Evolutionary conservation across 2,329 filamentous ascomycete species (phyloP), one percentile per base, ranked within the genome.

Genomic region (Fusarium scirpi): DNA sequence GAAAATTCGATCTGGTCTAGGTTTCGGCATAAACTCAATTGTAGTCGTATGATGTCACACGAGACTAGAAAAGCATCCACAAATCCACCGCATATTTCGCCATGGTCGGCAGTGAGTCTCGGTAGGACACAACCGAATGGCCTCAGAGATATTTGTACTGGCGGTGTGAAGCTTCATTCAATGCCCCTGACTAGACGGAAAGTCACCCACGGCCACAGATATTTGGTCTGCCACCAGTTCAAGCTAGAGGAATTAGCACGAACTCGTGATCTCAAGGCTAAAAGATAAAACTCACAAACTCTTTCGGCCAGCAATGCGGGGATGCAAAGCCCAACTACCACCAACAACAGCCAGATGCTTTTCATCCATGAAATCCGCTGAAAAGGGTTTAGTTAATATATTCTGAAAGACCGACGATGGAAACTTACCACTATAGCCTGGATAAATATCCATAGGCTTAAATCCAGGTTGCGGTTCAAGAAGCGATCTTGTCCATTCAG

Each of bases 181-280:
- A 60, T 6, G 4, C 60, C 67, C 10, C 48, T 18, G 7, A 70
- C 63, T 5, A 70, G 67, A 2, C 67, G 67, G 12, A 68, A 68
- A 0, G 67, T 68, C 3, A 71, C 58, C 67, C 67, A 70, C 2
- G 67, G 53, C 58, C 67, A 71, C 5, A 41, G 43, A 20, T 70
- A 70, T 20, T 64, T 70, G 18, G 51, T 70, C 49, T 71, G 67
- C 67, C 67, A 68, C 67, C 67, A 70, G 20, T 70, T 70, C 45
- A 70, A 20, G 24, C 67, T 70, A 6, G 2, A 2, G 6, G 7
- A 4, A 6, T 71, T 29, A 58, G 44, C 2, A 13, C 8, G 8
- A 25, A 8, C 3, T 16, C 2, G 6, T 3, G 6, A 6, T 2
- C 8, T 2, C 12, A 13, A 3, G 5, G 11, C 3, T 5, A 13